Percentiles rank a stretch among this genome's conserved stretches.
Evolutionary conservation across 2,329 filamentous ascomycete genomes (phyloP).

Genomic region (Penicillium sumatraense): DNA sequence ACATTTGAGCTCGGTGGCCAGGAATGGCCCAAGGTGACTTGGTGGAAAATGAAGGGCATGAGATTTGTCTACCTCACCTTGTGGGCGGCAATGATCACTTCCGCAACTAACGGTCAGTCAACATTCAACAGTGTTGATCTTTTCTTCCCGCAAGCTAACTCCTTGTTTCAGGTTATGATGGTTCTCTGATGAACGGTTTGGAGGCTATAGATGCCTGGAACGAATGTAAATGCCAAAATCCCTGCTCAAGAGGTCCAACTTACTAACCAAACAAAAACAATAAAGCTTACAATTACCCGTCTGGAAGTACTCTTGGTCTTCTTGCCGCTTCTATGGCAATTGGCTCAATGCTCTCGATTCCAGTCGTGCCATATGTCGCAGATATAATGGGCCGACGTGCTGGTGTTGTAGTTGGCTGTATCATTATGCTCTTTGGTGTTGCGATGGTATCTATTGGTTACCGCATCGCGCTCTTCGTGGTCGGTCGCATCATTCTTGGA

Average conservation of each 20-base stretch:
- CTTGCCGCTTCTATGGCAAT: slow-evolving; percentile 54
- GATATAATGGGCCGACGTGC: slow-evolving; percentile 52
- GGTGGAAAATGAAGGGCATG: slow-evolving; percentile 30
- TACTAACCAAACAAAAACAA: background rate
- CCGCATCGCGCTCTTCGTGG: slow-evolving; percentile 49
- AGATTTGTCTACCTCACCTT: slow-evolving; percentile 25
- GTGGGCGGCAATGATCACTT: slow-evolving; percentile 29
- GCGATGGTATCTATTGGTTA: slow-evolving; percentile 43
- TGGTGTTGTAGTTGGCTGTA: slow-evolving; percentile 52
- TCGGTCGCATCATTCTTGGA: slow-evolving; percentile 45
- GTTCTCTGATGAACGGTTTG: slow-evolving; percentile 54
- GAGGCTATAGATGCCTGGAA: slow-evolving; percentile 53
- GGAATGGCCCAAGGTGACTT: slow-evolving; percentile 25
- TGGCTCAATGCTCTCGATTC: slow-evolving; percentile 54
- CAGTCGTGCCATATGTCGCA: slow-evolving; percentile 52
- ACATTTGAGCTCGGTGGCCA: slow-evolving; percentile 24
- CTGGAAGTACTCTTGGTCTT: slow-evolving; percentile 46
- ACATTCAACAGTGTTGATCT: background rate
- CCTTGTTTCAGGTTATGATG: slow-evolving; percentile 48
- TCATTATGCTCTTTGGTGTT: slow-evolving; percentile 53
- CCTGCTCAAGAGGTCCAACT: background rate
- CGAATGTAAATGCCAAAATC: slow-evolving; percentile 34
- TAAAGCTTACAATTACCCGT: slow-evolving; percentile 36
- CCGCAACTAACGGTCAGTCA: slow-evolving; percentile 20
- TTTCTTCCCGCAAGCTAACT: background rate